A percentile compares a stretch with the other conserved stretches of the same genome.
Evolutionary conservation across 78 protist genomes (phyloP).

Genomic region (Diacronema lutheri): DNA sequence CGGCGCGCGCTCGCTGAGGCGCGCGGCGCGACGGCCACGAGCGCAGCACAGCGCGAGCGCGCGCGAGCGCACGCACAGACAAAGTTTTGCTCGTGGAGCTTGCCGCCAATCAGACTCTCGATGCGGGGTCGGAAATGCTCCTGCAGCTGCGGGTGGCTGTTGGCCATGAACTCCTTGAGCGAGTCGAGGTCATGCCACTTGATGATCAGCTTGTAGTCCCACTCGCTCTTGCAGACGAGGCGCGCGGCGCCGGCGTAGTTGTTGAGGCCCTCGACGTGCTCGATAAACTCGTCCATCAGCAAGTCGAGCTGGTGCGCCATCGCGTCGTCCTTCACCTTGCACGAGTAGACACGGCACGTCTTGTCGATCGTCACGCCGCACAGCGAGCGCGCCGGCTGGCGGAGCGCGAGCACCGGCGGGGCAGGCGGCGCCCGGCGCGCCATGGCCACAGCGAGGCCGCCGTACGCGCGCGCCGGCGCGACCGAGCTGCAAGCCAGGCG

Average conservation of each 20-base stretch:
- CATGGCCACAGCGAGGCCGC: too few relatives aligned
- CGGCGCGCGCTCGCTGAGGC: too few relatives aligned
- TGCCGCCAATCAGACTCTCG: background rate
- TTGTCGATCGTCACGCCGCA: background rate
- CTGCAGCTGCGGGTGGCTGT: background rate
- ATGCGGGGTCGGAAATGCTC: background rate
- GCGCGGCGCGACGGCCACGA: too few relatives aligned
- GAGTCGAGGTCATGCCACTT: background rate
- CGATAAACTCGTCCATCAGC: background rate
- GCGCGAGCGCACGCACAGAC: background rate
- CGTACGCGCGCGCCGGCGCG: too few relatives aligned
- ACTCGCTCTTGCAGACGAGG: background rate
- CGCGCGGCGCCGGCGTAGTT: background rate
- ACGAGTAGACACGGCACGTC: background rate
- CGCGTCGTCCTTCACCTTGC: constrained; percentile 13
- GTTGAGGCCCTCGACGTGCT: background rate
- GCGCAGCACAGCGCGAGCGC: too few relatives aligned
- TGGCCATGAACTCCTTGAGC: background rate
- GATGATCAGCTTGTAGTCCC: constrained; percentile 5
- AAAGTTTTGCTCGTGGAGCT: background rate
- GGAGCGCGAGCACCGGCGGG: too few relatives aligned
- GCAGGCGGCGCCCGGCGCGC: too few relatives aligned
- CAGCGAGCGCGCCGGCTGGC: too few relatives aligned
- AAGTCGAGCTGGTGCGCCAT: background rate
- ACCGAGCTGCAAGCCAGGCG: too few relatives aligned